phyloP scores from a whole-genome alignment of 2,329 filamentous ascomycete genomes.

The Colletotrichum orchidophilum region DNA sequence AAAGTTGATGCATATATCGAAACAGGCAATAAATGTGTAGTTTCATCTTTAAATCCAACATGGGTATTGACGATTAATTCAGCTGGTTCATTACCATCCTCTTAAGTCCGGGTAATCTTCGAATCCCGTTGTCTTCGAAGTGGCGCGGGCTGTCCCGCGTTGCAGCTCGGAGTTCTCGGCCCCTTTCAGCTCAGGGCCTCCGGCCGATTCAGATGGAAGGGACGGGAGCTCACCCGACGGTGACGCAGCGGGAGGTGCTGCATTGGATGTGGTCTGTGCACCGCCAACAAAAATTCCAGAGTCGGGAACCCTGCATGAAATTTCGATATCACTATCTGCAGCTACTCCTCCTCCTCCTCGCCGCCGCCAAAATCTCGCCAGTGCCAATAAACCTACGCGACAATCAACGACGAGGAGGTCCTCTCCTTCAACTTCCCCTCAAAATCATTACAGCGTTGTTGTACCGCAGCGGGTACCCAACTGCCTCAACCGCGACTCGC shows the following conservation, averaged over 20 bases:
- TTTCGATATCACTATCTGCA: slow-evolving; percentile 28
- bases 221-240: slow-evolving; percentile 2
- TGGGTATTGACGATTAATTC: background rate
- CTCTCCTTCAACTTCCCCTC: background rate
- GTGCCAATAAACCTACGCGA: slow-evolving; percentile 23
- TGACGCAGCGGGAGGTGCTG: slow-evolving; percentile 29
- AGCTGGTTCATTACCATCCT: background rate
- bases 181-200: background rate
- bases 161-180: background rate
- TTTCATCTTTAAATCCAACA: background rate
- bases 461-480: background rate
- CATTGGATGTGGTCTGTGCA: slow-evolving; percentile 19
- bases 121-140: background rate
- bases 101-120: background rate
- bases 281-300: slow-evolving; percentile 30
- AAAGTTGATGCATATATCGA: background rate
- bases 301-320: slow-evolving; percentile 29
- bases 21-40: background rate
- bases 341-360: slow-evolving; percentile 25
- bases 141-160: background rate
- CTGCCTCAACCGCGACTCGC: background rate
- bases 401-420: slow-evolving; percentile 23
- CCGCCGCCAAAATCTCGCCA: slow-evolving; percentile 31
- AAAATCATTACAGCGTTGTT: background rate
- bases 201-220: background rate